These are phyloP conservation scores for Anethum foeniculum DNA, from an alignment of 140 eudicot species.

Conservation along the genomic window DNA sequence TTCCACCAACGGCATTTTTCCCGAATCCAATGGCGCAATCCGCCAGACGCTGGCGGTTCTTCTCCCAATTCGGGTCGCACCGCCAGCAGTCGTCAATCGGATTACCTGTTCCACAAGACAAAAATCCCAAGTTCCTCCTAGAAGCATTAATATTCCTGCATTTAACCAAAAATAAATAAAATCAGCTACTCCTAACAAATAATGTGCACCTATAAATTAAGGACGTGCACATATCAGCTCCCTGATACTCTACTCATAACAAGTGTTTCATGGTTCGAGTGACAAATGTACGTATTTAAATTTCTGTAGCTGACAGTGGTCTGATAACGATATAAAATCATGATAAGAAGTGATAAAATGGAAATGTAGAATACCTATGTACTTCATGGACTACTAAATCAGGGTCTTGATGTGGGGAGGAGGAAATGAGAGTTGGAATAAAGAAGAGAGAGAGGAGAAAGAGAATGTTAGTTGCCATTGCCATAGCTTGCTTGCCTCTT, in stretches of 20 bases:
- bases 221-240: too few relatives aligned
- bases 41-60: conserved; percentile 46
- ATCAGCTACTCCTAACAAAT: too few relatives aligned
- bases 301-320: background rate
- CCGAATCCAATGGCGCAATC: conserved; percentile 63
- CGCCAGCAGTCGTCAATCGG: conserved; percentile 67
- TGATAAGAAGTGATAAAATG: background rate
- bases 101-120: conserved; percentile 50
- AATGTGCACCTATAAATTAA: too few relatives aligned
- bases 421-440: conserved; percentile 13
- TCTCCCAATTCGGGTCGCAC: conserved; percentile 48
- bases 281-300: background rate
- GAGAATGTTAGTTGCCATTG: conserved; percentile 10
- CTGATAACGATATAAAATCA: too few relatives aligned
- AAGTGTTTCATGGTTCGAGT: background rate
- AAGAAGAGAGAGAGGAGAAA: conserved; percentile 17
- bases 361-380: conserved; percentile 25
- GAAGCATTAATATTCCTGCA: conserved; percentile 40
- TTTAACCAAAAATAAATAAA: background rate
- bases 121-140: conserved; percentile 45
- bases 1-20: conserved; percentile 44
- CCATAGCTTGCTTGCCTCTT: conserved; percentile 3
- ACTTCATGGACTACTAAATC: conserved; percentile 44
- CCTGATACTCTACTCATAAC: too few relatives aligned
- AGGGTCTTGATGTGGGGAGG: conserved; percentile 36